Evolutionary conservation across 2,329 filamentous ascomycete genomes (phyloP), one percentile per base, ranked within the genome.

Genomic region (Scytalidium lignicola): DNA sequence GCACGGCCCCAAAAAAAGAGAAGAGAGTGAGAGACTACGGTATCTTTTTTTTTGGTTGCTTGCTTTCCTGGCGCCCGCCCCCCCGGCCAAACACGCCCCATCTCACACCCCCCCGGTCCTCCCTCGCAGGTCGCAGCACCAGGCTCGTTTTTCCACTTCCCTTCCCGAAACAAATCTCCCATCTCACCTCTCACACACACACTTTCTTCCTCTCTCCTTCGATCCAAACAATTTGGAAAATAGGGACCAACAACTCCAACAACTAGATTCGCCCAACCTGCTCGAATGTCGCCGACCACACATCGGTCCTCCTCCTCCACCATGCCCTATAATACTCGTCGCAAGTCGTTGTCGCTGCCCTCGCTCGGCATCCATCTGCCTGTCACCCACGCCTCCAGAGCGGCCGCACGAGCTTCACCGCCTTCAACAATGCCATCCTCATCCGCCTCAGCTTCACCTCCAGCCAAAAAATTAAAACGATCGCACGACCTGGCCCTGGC

Each of bases 291-390:
- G 32, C 32, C 32, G 32, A 37, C 32, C 32, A 17, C 32, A 5
- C 32, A 37, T n/a, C 32, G 15, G 32, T 37, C 32, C 32, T 4
- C 32, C 32, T 37, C 51, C 32, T 32, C 50, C 29, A 57, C 21
- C n/a, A 96, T 96, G 90, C 87, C 86, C 65, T 96, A 96, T 78
- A 96, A 96, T 71, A 97, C 92, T 59, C 88, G 92, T 72, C 86
- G 91, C 70, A 97, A 97, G 76, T 96, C 90, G 65, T 76, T 99
- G 58, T 96, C 91, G 55, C 77, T 97, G 64, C 88, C 90, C 52
- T 95, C 90, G 58, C 80, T 97, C 62, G 93, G 93, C 67, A 96
- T 97, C 62, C 88, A 93, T 63, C 77, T 96, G 56, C 85, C 88
- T 56, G 80, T 86, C 62, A 75, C 78, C 60, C 74, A 83, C 62